Evolutionary conservation across 2,329 filamentous ascomycete genomes (phyloP).

Genomic region (Bipolaris zeicola): DNA sequence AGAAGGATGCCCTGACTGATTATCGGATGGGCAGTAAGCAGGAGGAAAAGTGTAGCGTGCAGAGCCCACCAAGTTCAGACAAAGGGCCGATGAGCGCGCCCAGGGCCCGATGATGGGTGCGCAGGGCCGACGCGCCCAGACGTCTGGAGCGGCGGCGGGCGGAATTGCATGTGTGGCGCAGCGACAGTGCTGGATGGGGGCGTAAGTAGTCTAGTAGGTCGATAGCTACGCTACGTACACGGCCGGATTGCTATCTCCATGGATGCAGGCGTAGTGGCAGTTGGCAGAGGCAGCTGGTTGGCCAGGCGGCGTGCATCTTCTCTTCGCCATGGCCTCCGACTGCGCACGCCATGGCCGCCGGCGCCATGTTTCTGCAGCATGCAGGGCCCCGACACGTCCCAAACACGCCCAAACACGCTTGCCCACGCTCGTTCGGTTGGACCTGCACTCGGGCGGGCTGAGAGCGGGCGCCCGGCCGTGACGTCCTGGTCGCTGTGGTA

Average conservation of each 20-base stretch:
- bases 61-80: neutral
- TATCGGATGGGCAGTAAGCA: neutral
- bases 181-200: neutral
- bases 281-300: neutral
- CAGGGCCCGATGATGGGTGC: neutral
- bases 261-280: too few species aligned
- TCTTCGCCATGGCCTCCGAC: neutral
- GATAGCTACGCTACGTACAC: too few species aligned
- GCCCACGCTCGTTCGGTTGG: neutral
- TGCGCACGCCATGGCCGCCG: neutral
- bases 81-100: neutral
- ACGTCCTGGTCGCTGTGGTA: conserved; percentile 18
- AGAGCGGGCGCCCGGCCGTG: conserved; percentile 6
- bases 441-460: conserved; percentile 6
- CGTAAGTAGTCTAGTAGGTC: neutral
- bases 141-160: neutral
- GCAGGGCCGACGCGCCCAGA: neutral
- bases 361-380: conserved; percentile 1
- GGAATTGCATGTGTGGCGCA: neutral
- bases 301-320: neutral
- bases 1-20: too few species aligned
- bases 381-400: neutral
- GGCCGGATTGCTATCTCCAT: too few species aligned
- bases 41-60: neutral
- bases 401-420: neutral